Percentiles rank a stretch among this genome's conserved stretches.
phyloP scores from a whole-genome alignment of 805 yeast genomes.

The Ascoidea tarda region DNA sequence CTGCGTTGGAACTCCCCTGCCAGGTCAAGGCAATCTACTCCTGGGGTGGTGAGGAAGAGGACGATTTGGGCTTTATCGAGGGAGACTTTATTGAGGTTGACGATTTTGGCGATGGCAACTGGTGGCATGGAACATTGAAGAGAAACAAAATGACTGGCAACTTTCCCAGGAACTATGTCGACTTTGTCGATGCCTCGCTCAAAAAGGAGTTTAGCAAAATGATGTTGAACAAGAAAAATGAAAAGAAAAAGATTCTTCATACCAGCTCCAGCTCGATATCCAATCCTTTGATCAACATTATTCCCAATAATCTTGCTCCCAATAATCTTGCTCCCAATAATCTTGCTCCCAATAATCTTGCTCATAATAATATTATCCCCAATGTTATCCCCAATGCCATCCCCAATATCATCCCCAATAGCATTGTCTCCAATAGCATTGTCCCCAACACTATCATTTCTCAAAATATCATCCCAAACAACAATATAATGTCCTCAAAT shows the following conservation, averaged over 20 bases:
- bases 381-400: too few relatives aligned
- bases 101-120: slow-evolving; percentile 69
- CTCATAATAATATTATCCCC: too few relatives aligned
- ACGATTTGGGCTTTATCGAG: slow-evolving; percentile 87
- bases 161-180: slow-evolving; percentile 82
- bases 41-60: slow-evolving; percentile 87
- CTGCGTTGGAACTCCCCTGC: slow-evolving; percentile 35
- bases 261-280: slow-evolving; percentile 6
- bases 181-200: slow-evolving; percentile 13
- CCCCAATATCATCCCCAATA: too few relatives aligned
- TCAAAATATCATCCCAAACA: too few relatives aligned
- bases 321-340: too few relatives aligned
- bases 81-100: slow-evolving; percentile 84
- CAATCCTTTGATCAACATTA: slow-evolving; percentile 3
- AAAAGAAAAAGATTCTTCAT: neutral
- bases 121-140: slow-evolving; percentile 79
- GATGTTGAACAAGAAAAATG: neutral
- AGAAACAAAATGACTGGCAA: slow-evolving; percentile 75
- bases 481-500: too few relatives aligned
- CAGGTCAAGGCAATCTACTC: slow-evolving; percentile 73
- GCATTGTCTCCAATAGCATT: too few relatives aligned
- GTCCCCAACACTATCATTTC: too few relatives aligned
- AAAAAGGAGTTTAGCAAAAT: neutral
- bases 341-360: too few relatives aligned
- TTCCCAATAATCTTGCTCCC: too few relatives aligned